Percentiles rank a stretch among this genome's conserved stretches.
Evolutionary conservation across 345 rosid species (phyloP).

Genomic region (Corchorus olitorius): DNA sequence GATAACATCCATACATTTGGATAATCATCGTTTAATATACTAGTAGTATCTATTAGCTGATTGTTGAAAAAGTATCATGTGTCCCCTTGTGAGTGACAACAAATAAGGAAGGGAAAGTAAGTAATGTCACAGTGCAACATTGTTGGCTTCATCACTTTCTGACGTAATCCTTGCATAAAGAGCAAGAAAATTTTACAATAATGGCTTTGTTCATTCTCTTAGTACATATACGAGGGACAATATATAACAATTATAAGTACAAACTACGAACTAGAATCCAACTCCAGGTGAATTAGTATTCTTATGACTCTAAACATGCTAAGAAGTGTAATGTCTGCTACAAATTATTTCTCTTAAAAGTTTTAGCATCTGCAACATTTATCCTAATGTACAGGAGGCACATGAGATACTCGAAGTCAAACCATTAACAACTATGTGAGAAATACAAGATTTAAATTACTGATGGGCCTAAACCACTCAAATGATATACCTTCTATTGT

Average conservation of each 20-base stretch:
- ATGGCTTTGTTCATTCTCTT: background rate
- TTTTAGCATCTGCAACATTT: background rate
- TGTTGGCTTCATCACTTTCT: background rate
- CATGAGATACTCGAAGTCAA: background rate
- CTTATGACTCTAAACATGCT: background rate
- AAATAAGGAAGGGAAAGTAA: background rate
- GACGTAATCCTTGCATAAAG: too few species aligned
- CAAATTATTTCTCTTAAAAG: background rate
- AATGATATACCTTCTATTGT: background rate
- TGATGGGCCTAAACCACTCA: background rate
- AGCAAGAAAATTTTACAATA: too few species aligned
- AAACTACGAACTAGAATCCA: background rate
- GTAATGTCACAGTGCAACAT: background rate
- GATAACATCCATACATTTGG: background rate
- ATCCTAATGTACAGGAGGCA: background rate
- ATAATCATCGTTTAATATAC: background rate
- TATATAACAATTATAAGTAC: background rate
- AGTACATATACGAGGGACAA: background rate
- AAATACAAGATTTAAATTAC: background rate
- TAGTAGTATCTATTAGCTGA: background rate
- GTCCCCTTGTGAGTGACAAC: background rate
- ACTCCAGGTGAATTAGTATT: background rate
- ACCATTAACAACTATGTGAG: background rate
- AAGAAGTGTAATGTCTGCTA: background rate
- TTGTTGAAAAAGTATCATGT: background rate